Evolutionary conservation across 164 flowering plant species (phyloP).

Genomic region (Amborella trichopoda): DNA sequence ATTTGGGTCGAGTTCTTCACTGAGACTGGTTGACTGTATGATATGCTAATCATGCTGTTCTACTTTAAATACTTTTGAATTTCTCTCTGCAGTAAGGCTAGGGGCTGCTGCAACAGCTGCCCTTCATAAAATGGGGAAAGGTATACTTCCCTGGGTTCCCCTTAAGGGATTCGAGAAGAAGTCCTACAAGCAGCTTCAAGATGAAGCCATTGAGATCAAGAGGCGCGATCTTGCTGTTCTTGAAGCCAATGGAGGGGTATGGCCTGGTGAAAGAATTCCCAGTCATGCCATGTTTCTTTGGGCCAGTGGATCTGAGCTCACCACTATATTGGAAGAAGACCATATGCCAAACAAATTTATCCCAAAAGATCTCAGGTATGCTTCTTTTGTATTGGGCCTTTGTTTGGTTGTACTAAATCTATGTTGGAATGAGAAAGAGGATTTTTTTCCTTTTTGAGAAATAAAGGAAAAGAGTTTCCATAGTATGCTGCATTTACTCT

Average conservation of each 20-base stretch:
- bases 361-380: conserved; percentile 78
- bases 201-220: conserved; percentile 84
- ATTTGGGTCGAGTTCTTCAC: too few relatives aligned
- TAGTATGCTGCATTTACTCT: too few relatives aligned
- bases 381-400: too few relatives aligned
- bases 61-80: conserved; percentile 5
- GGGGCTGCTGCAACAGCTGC: conserved; percentile 86
- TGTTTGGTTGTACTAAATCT: too few relatives aligned
- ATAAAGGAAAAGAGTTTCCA: too few relatives aligned
- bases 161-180: conserved; percentile 75
- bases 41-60: too few relatives aligned
- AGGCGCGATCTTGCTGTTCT: conserved; percentile 80
- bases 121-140: conserved; percentile 69
- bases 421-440: too few relatives aligned
- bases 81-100: conserved; percentile 46
- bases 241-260: conserved; percentile 73
- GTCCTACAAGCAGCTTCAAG: conserved; percentile 75
- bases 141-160: conserved; percentile 91
- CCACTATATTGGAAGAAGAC: conserved; percentile 57
- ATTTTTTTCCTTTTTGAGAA: too few relatives aligned
- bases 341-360: conserved; percentile 96
- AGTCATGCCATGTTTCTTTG: conserved; percentile 90
- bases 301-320: conserved; percentile 94
- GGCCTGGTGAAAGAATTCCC: conserved; percentile 89
- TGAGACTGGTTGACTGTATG: too few relatives aligned